Conservation (phyloP, 2,329 filamentous ascomycete species). For the Hymenoscyphus infarciens region DNA sequence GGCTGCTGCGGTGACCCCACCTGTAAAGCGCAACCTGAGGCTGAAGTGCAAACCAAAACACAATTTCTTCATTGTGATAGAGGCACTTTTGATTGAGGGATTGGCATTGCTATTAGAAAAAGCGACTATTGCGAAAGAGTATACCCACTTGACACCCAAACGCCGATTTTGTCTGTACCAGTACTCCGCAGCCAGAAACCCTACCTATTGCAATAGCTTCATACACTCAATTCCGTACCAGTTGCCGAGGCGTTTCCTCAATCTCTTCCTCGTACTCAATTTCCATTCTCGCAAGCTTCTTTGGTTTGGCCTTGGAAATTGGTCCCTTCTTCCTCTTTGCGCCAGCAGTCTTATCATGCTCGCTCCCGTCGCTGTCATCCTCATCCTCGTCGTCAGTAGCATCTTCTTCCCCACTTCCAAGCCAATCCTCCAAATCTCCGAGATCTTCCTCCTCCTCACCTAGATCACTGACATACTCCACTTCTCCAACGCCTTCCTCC, state of each 20-base stretch:
- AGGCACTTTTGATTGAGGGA: too few species aligned
- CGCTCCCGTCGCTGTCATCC: constrained; percentile 50
- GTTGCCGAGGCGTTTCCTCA: constrained; percentile 39
- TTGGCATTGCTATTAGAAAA: too few species aligned
- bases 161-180: neutral
- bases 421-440: constrained; percentile 86
- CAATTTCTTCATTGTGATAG: too few species aligned
- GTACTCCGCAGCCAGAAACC: neutral
- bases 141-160: neutral
- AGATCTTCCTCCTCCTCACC: constrained; percentile 80
- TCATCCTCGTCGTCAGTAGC: constrained; percentile 48
- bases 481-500: constrained; percentile 64
- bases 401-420: constrained; percentile 62
- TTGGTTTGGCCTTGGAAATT: constrained; percentile 38
- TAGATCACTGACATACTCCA: constrained; percentile 92
- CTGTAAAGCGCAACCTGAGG: too few species aligned
- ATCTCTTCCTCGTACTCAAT: constrained; percentile 77
- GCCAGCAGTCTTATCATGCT: constrained; percentile 52
- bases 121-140: neutral
- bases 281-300: constrained; percentile 48
- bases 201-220: constrained; percentile 7
- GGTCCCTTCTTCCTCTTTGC: constrained; percentile 45
- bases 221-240: constrained; percentile 13
- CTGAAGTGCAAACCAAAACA: too few species aligned
- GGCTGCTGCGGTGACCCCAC: neutral